Conservation (phyloP, 805 yeast genomes). For the Saturnispora silvae region DNA sequence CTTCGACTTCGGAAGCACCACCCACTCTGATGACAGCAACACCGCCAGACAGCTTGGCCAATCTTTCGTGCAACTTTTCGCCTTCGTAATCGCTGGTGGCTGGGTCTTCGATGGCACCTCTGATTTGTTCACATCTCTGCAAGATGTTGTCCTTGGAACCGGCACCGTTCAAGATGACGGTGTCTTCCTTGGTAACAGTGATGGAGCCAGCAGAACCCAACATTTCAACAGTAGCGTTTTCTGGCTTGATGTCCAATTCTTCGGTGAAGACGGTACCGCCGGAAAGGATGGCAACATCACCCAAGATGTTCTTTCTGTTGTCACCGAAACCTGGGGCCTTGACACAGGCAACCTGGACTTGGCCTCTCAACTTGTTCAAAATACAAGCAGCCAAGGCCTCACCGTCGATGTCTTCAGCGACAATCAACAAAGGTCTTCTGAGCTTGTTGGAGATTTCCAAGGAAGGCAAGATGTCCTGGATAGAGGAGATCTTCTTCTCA, state of each 20-base stretch:
- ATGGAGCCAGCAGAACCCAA: slow-evolving; percentile 88
- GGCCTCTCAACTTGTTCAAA: slow-evolving; percentile 94
- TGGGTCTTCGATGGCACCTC: slow-evolving; percentile 63
- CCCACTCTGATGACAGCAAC: slow-evolving; percentile 98
- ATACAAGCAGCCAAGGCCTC: slow-evolving; percentile 98
- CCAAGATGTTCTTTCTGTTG: slow-evolving; percentile 91
- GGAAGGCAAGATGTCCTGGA: slow-evolving; percentile 87
- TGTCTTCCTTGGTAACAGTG: slow-evolving; percentile 91
- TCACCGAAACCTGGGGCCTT: slow-evolving; percentile 99
- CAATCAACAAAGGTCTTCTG: slow-evolving; percentile 84
- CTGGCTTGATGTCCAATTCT: slow-evolving; percentile 92
- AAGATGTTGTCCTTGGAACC: slow-evolving; percentile 74
- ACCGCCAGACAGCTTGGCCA: slow-evolving; percentile 95
- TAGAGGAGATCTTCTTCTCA: slow-evolving; percentile 85
- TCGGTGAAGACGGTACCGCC: slow-evolving; percentile 91
- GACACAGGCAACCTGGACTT: slow-evolving; percentile 93
- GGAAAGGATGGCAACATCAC: slow-evolving; percentile 88
- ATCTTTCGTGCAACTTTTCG: slow-evolving; percentile 94
- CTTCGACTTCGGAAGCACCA: slow-evolving; percentile 95
- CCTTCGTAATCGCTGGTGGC: slow-evolving; percentile 83
- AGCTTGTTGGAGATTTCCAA: slow-evolving; percentile 86
- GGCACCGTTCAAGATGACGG: slow-evolving; percentile 86
- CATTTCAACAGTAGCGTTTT: slow-evolving; percentile 79
- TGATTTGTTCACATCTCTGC: slow-evolving; percentile 90
- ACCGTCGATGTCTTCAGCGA: slow-evolving; percentile 95